Evolutionary conservation across 169 alveolate genomes (phyloP), one percentile per base, ranked within the genome.

Genomic region (Eimeria praecox): DNA sequence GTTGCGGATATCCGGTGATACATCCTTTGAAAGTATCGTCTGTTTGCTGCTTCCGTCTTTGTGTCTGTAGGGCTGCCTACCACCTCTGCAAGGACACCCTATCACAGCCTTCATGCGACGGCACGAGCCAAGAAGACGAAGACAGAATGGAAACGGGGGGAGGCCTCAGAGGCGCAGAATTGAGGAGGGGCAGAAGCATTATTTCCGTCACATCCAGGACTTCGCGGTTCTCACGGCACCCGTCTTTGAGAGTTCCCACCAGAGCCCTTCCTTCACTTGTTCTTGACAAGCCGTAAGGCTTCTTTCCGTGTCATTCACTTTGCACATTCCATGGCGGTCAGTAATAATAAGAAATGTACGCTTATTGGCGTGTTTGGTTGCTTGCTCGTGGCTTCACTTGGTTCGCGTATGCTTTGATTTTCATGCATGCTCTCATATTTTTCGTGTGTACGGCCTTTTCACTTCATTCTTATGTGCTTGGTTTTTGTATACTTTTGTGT

Each of bases 141-240:
- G 90, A 82, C 64, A 33, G 64, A 33, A 44, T 44, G 42, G 89
- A 49, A n/a, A 73, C 49, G 42, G 90, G 42, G 46, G 69, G 87
- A 27, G 87, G 87, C 64, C 87, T 49, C 71, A 8, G 90, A 44
- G 0, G 88, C 40, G 16, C 69, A 24, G 90, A 82, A 49, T 27
- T 82, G 73, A 38, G 44, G 73, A 49, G 71, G 22, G 71, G 64
- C 33, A 27, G 90, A 46, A 82, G 90, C 49, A 49, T 27, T 30
- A 20, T 42, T 8, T 46, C 71, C 20, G 90, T 82, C 30, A 62
- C 71, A 27, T 82, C 90, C 46, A 38, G 64, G 44, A 14, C 71
- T 49, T 82, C 90, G n/a, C 90, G 90, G 10, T 82, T 82, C 62
- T 82, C 90, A 54, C 66, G 71, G 71, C 90, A 82, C 14, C 90